Conservation (phyloP, 2,329 filamentous ascomycete species). For the Sphaerulina populicola region DNA sequence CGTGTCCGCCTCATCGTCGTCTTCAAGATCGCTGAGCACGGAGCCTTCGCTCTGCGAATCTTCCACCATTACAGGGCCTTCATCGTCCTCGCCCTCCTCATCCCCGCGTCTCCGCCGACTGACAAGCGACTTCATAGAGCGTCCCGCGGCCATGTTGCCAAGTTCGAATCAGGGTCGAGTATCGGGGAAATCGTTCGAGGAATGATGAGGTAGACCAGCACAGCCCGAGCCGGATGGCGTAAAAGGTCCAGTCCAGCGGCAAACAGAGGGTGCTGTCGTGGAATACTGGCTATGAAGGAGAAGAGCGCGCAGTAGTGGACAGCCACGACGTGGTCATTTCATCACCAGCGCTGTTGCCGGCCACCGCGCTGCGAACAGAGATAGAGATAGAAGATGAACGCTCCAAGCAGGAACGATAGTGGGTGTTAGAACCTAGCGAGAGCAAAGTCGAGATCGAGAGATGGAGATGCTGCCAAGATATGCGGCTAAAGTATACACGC, state of each 20-base stretch:
- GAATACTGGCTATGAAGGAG: neutral
- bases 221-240: neutral
- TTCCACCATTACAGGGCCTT: constrained; percentile 46
- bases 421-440: neutral
- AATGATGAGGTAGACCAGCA: neutral
- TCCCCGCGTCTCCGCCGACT: constrained; percentile 60
- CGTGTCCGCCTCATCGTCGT: constrained; percentile 43
- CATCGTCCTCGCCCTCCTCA: constrained; percentile 63
- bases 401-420: constrained; percentile 5
- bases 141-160: constrained; percentile 45
- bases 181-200: neutral
- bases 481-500: no score
- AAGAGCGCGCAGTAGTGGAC: constrained; percentile 3
- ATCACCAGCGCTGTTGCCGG: constrained; percentile 3
- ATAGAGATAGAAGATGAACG: constrained; percentile 6
- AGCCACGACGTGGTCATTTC: constrained; percentile 7
- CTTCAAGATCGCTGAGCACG: constrained; percentile 45
- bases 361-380: constrained; percentile 4
- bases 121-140: constrained; percentile 55
- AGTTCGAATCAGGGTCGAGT: neutral
- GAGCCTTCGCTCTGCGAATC: constrained; percentile 58
- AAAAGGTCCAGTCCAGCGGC: neutral
- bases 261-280: neutral
- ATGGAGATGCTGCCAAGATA: neutral
- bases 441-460: constrained; percentile 4